These are phyloP conservation scores for Tricholoma matsutake DNA, from an alignment of 768 basidiomycete species.

Conservation along the genomic window DNA sequence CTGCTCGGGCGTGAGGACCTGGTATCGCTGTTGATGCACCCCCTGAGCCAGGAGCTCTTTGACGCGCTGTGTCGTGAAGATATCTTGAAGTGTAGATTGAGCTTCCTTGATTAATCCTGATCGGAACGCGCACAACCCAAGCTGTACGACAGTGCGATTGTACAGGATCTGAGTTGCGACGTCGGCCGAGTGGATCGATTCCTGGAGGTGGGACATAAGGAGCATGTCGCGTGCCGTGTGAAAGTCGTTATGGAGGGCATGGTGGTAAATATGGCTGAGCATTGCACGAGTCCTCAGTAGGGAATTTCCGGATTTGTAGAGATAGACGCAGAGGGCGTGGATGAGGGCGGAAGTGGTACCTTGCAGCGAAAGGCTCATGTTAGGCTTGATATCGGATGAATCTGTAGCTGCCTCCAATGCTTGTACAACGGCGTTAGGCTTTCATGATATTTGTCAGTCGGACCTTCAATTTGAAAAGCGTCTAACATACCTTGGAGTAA, in stretches of 20 bases:
- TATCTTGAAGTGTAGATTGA: constrained; percentile 89
- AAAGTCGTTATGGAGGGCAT: constrained; percentile 95
- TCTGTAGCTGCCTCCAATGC: constrained; percentile 78
- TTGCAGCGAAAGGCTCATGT: constrained; percentile 53
- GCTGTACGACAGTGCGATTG: constrained; percentile 95
- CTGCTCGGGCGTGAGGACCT: constrained; percentile 87
- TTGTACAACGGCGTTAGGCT: constrained; percentile 88
- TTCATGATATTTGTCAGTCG: constrained; percentile 11
- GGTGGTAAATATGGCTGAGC: constrained; percentile 96
- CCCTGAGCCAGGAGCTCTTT: constrained; percentile 98
- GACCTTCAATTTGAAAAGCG: constrained; percentile 4
- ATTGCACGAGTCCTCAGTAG: constrained; percentile 95
- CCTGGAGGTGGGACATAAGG: constrained; percentile 98
- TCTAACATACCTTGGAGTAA: constrained; percentile 80
- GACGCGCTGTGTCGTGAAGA: constrained; percentile 94
- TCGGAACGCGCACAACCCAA: constrained; percentile 96
- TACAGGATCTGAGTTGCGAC: constrained; percentile 97
- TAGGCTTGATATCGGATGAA: constrained; percentile 56
- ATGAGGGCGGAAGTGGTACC: constrained; percentile 73
- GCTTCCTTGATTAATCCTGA: constrained; percentile 92
- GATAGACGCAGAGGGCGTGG: constrained; percentile 83
- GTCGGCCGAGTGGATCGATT: constrained; percentile 93
- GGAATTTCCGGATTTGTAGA: constrained; percentile 90
- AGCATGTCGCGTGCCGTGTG: constrained; percentile 97
- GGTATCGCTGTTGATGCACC: constrained; percentile 89